Conservation (phyloP, 371 early-diverging fungal species). For the Dichotomocladium elegans region DNA sequence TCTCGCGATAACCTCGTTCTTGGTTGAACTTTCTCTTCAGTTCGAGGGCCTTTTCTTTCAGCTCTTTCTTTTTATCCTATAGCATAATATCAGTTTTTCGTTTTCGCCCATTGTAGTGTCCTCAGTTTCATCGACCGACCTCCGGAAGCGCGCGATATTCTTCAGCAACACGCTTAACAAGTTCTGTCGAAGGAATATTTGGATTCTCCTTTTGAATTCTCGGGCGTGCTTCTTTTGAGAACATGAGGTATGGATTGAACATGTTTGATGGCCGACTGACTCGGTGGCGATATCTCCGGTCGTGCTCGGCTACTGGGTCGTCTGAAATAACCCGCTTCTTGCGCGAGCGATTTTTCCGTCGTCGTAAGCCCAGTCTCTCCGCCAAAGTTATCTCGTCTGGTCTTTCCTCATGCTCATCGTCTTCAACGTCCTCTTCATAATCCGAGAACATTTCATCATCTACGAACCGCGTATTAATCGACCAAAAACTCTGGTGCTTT, state of each 20-base stretch:
- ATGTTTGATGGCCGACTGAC: background rate
- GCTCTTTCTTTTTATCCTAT: background rate
- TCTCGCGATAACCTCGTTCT: background rate
- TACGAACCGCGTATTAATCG: background rate
- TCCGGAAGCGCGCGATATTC: background rate
- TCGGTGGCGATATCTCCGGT: background rate
- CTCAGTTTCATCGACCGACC: too few relatives aligned
- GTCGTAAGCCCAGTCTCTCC: background rate
- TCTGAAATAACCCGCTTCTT: too few relatives aligned
- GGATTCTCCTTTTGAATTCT: background rate
- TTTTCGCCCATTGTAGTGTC: too few relatives aligned
- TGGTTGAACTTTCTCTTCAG: background rate
- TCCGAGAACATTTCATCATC: background rate
- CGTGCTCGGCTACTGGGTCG: background rate
- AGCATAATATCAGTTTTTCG: background rate
- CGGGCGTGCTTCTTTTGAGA: background rate
- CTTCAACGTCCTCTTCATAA: background rate
- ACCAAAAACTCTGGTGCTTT: background rate
- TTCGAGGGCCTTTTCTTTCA: background rate
- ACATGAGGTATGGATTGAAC: background rate
- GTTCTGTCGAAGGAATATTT: background rate
- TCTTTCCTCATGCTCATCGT: background rate
- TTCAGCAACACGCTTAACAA: background rate
- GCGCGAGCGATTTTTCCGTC: background rate
- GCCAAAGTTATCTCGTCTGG: background rate